A percentile compares a stretch with the other conserved stretches of the same genome.
phyloP scores from a whole-genome alignment of 73 alveolate species.

The Tetrahymena borealis region DNA sequence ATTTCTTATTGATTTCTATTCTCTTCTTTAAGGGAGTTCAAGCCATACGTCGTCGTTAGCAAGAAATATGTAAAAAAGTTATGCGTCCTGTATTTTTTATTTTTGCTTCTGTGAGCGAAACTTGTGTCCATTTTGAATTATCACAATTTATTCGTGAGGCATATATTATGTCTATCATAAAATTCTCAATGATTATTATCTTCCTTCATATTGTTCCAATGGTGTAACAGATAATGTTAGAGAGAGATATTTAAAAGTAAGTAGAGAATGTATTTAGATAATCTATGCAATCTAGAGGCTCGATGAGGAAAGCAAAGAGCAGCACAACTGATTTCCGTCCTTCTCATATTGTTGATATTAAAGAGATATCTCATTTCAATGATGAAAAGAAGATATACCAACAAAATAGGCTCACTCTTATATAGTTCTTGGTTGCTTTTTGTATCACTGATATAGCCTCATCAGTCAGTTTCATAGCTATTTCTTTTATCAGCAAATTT shows the following conservation, averaged over 20 bases:
- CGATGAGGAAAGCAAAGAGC: background rate
- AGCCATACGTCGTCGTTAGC: background rate
- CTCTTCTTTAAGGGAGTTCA: background rate
- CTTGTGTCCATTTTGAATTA: background rate
- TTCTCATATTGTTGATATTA: background rate
- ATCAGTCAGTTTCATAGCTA: background rate
- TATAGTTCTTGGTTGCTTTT: background rate
- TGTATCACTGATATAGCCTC: background rate
- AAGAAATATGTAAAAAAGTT: background rate
- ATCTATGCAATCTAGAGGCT: background rate
- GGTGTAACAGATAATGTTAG: background rate
- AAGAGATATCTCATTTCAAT: background rate
- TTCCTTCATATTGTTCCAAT: background rate
- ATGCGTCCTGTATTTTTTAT: background rate
- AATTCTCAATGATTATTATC: background rate
- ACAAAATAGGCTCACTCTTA: background rate
- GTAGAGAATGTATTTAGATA: background rate
- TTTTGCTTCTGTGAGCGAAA: background rate
- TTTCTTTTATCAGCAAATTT: background rate
- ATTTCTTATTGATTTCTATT: background rate
- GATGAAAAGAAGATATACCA: background rate
- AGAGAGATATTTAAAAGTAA: background rate
- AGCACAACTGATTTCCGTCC: slow-evolving; percentile 1
- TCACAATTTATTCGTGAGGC: background rate
- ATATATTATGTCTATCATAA: background rate